phyloP scores from a whole-genome alignment of 805 yeast genomes.

The Myxozyma lipomycoides region DNA sequence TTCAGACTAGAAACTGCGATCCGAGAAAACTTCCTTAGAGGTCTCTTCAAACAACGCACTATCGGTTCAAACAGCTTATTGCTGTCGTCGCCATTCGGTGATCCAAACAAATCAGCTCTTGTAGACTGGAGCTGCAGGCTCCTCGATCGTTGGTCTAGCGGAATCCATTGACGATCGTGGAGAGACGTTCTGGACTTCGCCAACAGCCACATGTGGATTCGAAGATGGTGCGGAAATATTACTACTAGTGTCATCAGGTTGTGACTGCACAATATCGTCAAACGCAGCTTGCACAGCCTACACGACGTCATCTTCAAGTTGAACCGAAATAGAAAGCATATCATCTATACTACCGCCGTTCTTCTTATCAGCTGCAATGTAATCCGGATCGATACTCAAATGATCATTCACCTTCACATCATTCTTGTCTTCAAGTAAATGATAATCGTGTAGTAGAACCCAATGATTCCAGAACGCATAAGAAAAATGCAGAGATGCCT shows the following conservation, averaged over 20 bases:
- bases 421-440: constrained; percentile 30
- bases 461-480: too few relatives aligned
- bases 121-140: constrained; percentile 5
- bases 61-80: constrained; percentile 22
- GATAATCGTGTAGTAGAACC: too few relatives aligned
- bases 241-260: constrained; percentile 26
- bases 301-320: constrained; percentile 40
- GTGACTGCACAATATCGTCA: constrained; percentile 45
- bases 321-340: constrained; percentile 23
- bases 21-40: constrained; percentile 27
- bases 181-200: constrained; percentile 1
- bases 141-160: neutral
- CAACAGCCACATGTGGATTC: neutral
- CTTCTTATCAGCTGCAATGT: constrained; percentile 13
- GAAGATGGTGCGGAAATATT: constrained; percentile 11
- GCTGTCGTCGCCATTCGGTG: constrained; percentile 5
- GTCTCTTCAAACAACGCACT: constrained; percentile 28
- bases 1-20: constrained; percentile 25
- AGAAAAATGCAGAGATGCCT: too few relatives aligned
- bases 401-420: constrained; percentile 38
- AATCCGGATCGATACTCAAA: constrained; percentile 34
- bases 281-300: constrained; percentile 67
- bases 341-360: constrained; percentile 19
- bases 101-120: constrained; percentile 27
- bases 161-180: constrained; percentile 21